Evolutionary conservation across 257 asterid genomes (phyloP), one percentile per base, ranked within the genome.

Genomic region (Jacaranda copaia): DNA sequence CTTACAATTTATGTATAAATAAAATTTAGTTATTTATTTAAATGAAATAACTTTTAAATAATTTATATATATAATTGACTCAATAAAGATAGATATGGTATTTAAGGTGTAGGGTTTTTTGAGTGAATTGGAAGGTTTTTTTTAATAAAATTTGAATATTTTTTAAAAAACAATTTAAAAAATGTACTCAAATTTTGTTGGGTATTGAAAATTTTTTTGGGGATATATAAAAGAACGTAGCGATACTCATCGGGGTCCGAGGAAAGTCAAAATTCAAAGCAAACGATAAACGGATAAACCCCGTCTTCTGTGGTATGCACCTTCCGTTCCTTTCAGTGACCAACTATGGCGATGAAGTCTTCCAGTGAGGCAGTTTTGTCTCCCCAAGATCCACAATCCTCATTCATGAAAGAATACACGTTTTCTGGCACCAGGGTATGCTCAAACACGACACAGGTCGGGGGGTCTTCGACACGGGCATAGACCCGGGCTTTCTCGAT

Each of bases 351-450:
- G 63, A 35, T 11, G 60, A 19, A 4, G 42, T 70, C 73, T 6
- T 43, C 72, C 9, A 14, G 18, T 12, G 79, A 51, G 15, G 48
- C 75, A 65, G 35, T 19, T 61, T 38, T n/a, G 18, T 69, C 80
- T 40, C 43, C 58, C n/a, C 51, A 53, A n/a, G 49, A 76, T 14
- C 59, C 70, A 20, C 40, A 72, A 38, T 55, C 76, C 11, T 8
- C 70, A 7, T 4, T 39, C 2, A 48, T n/a, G 87, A 86, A 59
- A 15, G 55, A 5, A 68, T 92, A 39, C 74, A 90, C 81, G 98
- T 93, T 5, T 95, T 92, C 91, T 92, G 95, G 96, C 84, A 92
- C 74, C 88, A 87, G 66, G 98, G 93, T 36, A 94, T 94, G 97
- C 87, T 93, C 62, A 79, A 85, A 56, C 98, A 95, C 61, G 89